phyloP scores from a whole-genome alignment of 2,329 filamentous ascomycete genomes.

The Alternaria brassicae region DNA sequence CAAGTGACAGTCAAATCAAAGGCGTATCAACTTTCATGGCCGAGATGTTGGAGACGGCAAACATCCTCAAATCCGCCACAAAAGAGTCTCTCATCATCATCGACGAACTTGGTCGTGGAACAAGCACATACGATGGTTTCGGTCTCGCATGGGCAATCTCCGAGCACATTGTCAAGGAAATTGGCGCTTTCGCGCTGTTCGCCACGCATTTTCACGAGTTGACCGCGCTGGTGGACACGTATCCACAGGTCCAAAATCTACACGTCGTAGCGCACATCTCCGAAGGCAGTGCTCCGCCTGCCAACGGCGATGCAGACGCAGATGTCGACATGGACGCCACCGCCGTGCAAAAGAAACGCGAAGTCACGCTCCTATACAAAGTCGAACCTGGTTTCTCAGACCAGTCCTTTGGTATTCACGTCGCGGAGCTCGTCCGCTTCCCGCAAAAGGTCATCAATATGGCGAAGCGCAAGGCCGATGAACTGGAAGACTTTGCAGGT shows the following conservation, averaged over 20 bases:
- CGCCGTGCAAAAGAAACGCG: conserved; percentile 57
- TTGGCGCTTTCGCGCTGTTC: conserved; percentile 92
- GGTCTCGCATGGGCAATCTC: conserved; percentile 99
- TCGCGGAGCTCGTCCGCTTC: conserved; percentile 94
- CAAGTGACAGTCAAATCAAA: conserved; percentile 95
- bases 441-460: conserved; percentile 97
- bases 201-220: conserved; percentile 99
- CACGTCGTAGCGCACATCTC: conserved; percentile 95
- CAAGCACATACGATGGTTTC: conserved; percentile 97
- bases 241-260: conserved; percentile 87
- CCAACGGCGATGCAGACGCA: conserved; percentile 6
- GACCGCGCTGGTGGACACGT: conserved; percentile 85
- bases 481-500: conserved; percentile 91
- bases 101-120: conserved; percentile 94
- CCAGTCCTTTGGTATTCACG: conserved; percentile 97
- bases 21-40: conserved; percentile 99
- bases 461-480: conserved; percentile 98
- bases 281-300: conserved; percentile 46
- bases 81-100: conserved; percentile 97
- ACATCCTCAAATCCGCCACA: conserved; percentile 96
- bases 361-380: conserved; percentile 96
- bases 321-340: conserved; percentile 56
- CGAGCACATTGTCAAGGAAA: conserved; percentile 95
- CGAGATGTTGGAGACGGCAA: conserved; percentile 98
- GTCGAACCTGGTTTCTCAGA: conserved; percentile 95